Evolutionary conservation across 164 flowering plant species (phyloP).

Genomic region (Aristolochia californica): DNA sequence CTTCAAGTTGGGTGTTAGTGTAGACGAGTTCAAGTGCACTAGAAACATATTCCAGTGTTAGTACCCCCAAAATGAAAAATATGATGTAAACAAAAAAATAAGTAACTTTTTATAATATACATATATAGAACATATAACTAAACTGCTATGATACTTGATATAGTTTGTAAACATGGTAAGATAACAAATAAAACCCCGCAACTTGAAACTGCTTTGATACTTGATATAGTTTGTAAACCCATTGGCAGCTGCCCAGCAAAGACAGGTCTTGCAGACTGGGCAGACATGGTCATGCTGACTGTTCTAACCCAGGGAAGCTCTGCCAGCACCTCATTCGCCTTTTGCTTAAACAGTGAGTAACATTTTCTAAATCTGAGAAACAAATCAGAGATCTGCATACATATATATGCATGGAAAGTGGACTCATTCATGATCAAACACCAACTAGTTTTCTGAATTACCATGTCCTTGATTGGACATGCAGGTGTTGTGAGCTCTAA

Average conservation of each 20-base stretch:
- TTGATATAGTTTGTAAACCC: conserved; percentile 78
- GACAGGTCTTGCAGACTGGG: conserved; percentile 86
- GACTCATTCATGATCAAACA: conserved; percentile 24
- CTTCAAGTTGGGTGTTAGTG: too few relatives aligned
- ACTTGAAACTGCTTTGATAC: conserved; percentile 89
- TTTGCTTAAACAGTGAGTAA: conserved; percentile 68
- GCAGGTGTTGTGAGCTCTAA: conserved; percentile 99
- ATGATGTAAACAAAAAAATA: too few relatives aligned
- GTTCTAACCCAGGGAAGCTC: conserved; percentile 82
- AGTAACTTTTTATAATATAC: too few relatives aligned
- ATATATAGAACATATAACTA: too few relatives aligned
- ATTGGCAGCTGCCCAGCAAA: conserved; percentile 63
- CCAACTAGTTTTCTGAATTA: conserved; percentile 41
- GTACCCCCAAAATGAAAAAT: too few relatives aligned
- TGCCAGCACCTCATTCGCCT: conserved; percentile 84
- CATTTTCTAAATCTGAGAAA: background rate
- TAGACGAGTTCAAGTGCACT: too few relatives aligned
- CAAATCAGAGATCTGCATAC: conserved; percentile 3
- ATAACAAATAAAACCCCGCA: conserved; percentile 56
- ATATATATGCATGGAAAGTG: conserved; percentile 10
- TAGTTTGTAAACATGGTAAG: background rate
- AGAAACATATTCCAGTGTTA: too few relatives aligned
- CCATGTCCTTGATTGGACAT: conserved; percentile 99
- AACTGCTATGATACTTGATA: too few relatives aligned
- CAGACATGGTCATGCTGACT: conserved; percentile 88